Base-by-base conservation (phyloP, 352 stramenopile species). In the Pythium aquatile region DNA sequence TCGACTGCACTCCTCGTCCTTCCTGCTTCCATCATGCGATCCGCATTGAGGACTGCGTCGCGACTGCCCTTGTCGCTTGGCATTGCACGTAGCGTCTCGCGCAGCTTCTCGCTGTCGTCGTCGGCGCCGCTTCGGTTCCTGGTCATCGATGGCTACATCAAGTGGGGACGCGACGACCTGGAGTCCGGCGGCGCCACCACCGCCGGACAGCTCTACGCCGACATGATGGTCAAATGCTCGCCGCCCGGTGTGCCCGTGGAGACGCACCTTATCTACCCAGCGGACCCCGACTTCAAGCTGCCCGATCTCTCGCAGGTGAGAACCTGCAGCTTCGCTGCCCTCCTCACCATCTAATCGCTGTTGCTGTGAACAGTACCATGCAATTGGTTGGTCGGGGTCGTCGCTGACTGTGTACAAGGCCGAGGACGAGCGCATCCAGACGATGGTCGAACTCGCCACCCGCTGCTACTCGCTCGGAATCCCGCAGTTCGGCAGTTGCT, bases 401-500 rank as follows among this genome's bases (percentile, higher is more conserved):
- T 92, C 81, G 42, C 75, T 92, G 40, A 81, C 79, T 1, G 78
- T 91, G 5, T 66, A 91, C 64, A 75, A 91, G 57, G 72, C 65
- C 0, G 64, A 85, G 1, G 74, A 92, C 62, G 73, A 69, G 32
- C 74, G 70, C 32, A 77, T 93, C 35, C 35, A 76, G 54, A 66
- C 74, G 53, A 79, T 85, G 71, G 69, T 80, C 47, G 69, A 65
- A 2, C 59, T 90, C 17, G 73, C 78, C 9, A 65, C 68, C 11
- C 58, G 61, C 39, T 74, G 63, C 55, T 89, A 88, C 53, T 73
- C 59, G 20, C 54, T 69, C 20, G 81, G 85, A 40, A 64, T 93
- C 5, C 84, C 82, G 33, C 85, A 93, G 70, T 90, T 90, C 54
- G 85, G 85, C 16, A 91, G 82, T 71, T 91, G 85, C 70, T 93